Evolutionary conservation across 1,284 basidiomycete species (phyloP), one percentile per base, ranked within the genome.

Genomic region (Cutaneotrichosporon cyanovorans): DNA sequence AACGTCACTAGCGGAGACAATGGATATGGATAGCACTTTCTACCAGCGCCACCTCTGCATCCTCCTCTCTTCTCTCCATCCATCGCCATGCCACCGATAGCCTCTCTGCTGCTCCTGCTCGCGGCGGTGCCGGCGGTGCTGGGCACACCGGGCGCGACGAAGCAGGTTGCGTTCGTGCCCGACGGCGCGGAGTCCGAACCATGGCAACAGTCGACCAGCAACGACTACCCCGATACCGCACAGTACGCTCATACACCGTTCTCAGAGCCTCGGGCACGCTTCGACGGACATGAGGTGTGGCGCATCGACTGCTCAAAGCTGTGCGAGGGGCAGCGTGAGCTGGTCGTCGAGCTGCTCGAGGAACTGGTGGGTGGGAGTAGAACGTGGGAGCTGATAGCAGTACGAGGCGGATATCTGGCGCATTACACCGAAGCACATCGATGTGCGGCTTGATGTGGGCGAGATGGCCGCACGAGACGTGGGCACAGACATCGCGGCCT

Each of bases 331-430:
- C 39, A 39, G n/a, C 52, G 53, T 8, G 44, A 50, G 8, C 46
- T 46, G 18, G 37, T 60, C 3, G 40, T 55, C 37, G 30, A 50
- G 8, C 32, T 57, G 14, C 46, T 61, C 20, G 56, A 44, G 61
- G 15, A 4, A 15, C 15, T 33, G 19, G 16, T 28, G 8, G n/a
- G 32, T 15, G 9, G n/a, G n/a, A n/a, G n/a, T n/a, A n/a, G n/a
- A n/a, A n/a, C n/a, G n/a, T n/a, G n/a, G 14, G 2, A 4, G n/a
- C 41, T 42, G 12, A 42, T 14, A 2, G 11, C 25, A 44, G 42
- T 10, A 21, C 12, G 5, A 34, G 4, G 42, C 25, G 11, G 71
- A 73, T 45, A 49, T 73, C 20, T 73, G 71, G 71, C 57, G 57
- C 21, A 46, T 57, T 3, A 58, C 67, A 1, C 43, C 50, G 1